Conservation (phyloP, 192 early-diverging fungal genomes). For the Pilaira anomala region DNA sequence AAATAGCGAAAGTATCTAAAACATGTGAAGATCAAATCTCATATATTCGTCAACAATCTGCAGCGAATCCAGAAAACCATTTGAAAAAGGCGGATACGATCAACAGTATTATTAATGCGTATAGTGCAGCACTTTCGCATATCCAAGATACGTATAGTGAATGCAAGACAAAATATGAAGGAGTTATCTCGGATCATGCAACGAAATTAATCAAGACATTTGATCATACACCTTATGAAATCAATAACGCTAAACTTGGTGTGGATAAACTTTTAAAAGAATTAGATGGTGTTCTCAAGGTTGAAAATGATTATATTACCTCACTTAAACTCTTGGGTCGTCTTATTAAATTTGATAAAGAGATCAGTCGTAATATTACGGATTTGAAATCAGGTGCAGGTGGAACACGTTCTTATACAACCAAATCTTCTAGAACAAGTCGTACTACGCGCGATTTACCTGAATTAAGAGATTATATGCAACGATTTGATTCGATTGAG, state of each 20-base stretch:
- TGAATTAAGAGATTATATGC: constrained; percentile 14
- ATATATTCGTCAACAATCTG: constrained; percentile 24
- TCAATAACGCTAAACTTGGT: constrained; percentile 2
- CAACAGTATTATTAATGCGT: constrained; percentile 15
- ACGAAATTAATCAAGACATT: constrained; percentile 14
- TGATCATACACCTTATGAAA: background rate
- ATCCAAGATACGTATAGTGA: constrained; percentile 12
- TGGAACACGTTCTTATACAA: background rate
- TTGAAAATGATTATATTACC: constrained; percentile 20
- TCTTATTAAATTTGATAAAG: constrained; percentile 10
- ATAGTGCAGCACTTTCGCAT: constrained; percentile 9
- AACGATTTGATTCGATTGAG: constrained; percentile 6
- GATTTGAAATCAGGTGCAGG: constrained; percentile 1
- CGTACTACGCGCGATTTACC: constrained; percentile 5
- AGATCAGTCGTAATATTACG: background rate
- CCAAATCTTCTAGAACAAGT: background rate
- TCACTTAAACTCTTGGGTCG: constrained; percentile 9
- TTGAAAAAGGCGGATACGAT: constrained; percentile 23
- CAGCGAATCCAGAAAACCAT: constrained; percentile 16
- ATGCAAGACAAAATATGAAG: constrained; percentile 20
- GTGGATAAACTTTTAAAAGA: constrained; percentile 17
- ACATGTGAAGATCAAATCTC: constrained; percentile 23
- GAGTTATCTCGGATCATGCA: constrained; percentile 5
- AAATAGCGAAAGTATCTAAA: background rate
- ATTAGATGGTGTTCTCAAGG: constrained; percentile 7